Conservation (phyloP, 495 filamentous ascomycete species). For the Tuber magnatum region DNA sequence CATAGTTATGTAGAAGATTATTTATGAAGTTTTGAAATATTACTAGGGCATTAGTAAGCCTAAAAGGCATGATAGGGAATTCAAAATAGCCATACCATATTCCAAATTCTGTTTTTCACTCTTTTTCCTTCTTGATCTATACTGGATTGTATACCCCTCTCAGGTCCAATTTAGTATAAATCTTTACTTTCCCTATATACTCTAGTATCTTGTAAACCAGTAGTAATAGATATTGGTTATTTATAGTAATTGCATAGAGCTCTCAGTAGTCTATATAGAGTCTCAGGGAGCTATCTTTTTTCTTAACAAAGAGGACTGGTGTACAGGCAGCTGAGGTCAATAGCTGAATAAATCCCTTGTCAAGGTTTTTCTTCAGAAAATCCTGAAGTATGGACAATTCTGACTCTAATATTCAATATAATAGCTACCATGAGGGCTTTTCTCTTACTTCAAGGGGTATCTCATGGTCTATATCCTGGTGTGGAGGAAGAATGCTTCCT, state of each 20-base stretch:
- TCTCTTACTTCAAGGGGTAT: no score
- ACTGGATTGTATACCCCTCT: conserved; percentile 29
- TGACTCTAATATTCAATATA: no score
- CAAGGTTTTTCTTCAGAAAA: no score
- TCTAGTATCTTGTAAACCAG: conserved; percentile 11
- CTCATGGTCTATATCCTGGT: no score
- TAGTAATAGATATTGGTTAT: conserved; percentile 20
- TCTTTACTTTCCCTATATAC: conserved; percentile 6
- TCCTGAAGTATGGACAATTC: no score
- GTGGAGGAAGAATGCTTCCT: no score
- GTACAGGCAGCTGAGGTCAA: conserved; percentile 4
- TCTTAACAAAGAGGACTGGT: conserved; percentile 16
- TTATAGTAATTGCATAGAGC: conserved; percentile 27
- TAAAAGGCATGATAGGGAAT: conserved; percentile 8
- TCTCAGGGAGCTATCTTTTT: conserved; percentile 6
- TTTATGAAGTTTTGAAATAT: conserved; percentile 13
- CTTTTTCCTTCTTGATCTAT: conserved; percentile 35
- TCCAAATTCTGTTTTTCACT: conserved; percentile 43
- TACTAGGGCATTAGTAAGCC: conserved; percentile 4
- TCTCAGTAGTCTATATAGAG: conserved; percentile 23
- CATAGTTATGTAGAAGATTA: neutral
- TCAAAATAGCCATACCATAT: conserved; percentile 33
- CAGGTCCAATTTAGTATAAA: conserved; percentile 19
- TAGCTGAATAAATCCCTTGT: conserved; percentile 16
- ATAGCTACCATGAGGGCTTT: no score